Evolutionary conservation across 2,329 filamentous ascomycete species (phyloP).

Genomic region (Fusarium buxicola): DNA sequence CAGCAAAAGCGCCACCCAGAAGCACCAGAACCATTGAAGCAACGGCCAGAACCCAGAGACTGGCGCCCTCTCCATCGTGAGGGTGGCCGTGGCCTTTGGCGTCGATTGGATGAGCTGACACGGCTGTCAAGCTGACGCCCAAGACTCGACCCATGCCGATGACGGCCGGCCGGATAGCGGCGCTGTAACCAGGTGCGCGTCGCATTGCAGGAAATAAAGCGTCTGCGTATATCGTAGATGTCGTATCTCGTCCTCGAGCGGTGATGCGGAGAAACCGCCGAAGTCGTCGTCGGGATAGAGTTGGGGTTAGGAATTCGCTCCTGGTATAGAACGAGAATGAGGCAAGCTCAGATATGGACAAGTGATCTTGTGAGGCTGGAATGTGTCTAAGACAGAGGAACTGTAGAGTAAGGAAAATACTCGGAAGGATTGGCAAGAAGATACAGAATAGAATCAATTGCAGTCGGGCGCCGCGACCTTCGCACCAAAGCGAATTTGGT

Average conservation of each 20-base stretch:
- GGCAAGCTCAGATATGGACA: conserved; percentile 18
- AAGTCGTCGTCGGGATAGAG: conserved; percentile 9
- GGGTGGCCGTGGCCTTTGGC: conserved; percentile 55
- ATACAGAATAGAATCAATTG: conserved; percentile 10
- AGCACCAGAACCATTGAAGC: conserved; percentile 85
- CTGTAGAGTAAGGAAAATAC: conserved; percentile 7
- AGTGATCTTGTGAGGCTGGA: conserved; percentile 20
- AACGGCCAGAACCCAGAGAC: conserved; percentile 83
- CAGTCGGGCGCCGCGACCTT: conserved; percentile 25
- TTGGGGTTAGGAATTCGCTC: neutral
- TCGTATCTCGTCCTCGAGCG: conserved; percentile 7
- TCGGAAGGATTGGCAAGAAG: conserved; percentile 1
- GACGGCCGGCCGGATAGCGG: conserved; percentile 60
- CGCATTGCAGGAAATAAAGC: conserved; percentile 40
- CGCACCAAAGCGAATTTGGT: conserved; percentile 39
- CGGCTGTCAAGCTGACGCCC: conserved; percentile 61
- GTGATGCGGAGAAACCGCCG: conserved; percentile 11
- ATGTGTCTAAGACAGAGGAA: conserved; percentile 29
- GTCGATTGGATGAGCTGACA: conserved; percentile 60
- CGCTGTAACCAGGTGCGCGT: conserved; percentile 51
- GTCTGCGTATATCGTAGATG: neutral
- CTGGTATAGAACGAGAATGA: conserved; percentile 16
- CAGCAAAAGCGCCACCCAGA: conserved; percentile 91
- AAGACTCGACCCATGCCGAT: conserved; percentile 65
- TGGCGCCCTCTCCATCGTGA: conserved; percentile 68